Evolutionary conservation across 108 stramenopile species (phyloP), one percentile per base, ranked within the genome.

Genomic region (Skeletonema marinoi): DNA sequence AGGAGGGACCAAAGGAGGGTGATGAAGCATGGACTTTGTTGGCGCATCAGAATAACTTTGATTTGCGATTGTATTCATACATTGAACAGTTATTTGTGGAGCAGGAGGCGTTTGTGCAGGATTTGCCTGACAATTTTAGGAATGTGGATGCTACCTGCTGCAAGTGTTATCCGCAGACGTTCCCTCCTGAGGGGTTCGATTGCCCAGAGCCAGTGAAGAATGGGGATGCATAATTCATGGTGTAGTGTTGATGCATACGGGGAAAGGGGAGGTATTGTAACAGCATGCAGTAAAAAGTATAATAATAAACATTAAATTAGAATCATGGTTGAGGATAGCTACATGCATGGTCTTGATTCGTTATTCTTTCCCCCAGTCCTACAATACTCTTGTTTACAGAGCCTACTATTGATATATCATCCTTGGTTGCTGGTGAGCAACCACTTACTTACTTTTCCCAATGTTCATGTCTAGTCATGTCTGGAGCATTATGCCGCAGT

Each of bases 131-230:
- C 30, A 61, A 85, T 42, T 86, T 73, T 33, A 79, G 87, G 38
- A 78, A 71, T 31, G 60, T 86, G 2, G 79, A 86, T 74, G 74
- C 75, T 9, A 85, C 85, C 6, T 88, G 87, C 50, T 88, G 87
- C 58, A 83, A 86, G 74, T 86, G 87, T 44, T 75, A 86, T 66
- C 84, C 86, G 6, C 70, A 77, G 32, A 87, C 86, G 7, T 87
- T 60, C 59, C 84, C 86, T 16, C 80, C 80, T 21, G 86, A 85
- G 59, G 86, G 86, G 10, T 85, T 82, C 35, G 68, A 64, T 2
- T 87, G 86, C 60, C 86, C 86, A 16, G 65, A 73, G 56, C 72
- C 80, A 9, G 86, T 87, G 44, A 82, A 82, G 71, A 82, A 82
- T 64, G 81, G 51, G 70, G 58, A 56, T 56, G 7, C 54, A 12